Evolutionary conservation across 208 protist genomes (phyloP).

Genomic region (Acanthamoeba rhysodes): DNA sequence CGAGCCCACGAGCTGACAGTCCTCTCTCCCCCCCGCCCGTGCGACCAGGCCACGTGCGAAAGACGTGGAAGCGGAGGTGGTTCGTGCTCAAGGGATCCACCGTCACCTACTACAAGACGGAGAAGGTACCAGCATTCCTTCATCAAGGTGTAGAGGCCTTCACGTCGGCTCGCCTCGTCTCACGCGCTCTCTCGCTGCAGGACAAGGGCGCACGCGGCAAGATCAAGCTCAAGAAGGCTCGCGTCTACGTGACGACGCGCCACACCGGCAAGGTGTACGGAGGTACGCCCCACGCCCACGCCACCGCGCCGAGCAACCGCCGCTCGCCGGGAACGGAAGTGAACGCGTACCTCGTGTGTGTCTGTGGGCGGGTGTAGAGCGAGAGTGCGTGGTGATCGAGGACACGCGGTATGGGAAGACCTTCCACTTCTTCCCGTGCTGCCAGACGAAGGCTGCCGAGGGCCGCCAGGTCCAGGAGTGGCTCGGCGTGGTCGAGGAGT

Average conservation of each 20-base stretch:
- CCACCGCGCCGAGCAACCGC: too few species aligned
- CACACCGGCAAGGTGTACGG: background rate
- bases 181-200: background rate
- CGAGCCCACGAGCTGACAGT: too few species aligned
- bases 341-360: background rate
- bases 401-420: background rate
- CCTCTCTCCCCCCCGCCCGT: too few species aligned
- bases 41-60: background rate
- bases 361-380: background rate
- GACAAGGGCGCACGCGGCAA: background rate
- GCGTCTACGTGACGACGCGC: background rate
- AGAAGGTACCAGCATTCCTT: background rate
- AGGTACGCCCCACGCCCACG: background rate
- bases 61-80: slow-evolving; percentile 6
- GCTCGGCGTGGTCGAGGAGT: slow-evolving; percentile 15
- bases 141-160: background rate
- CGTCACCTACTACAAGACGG: background rate
- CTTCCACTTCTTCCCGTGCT: slow-evolving; percentile 27
- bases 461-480: slow-evolving; percentile 7
- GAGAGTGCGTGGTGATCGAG: slow-evolving; percentile 16
- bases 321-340: too few species aligned
- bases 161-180: background rate
- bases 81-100: background rate
- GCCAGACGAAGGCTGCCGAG: background rate
- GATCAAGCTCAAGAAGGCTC: slow-evolving; percentile 13